Conservation (phyloP, 2,329 filamentous ascomycete genomes). For the Sarocladium brachiariae region DNA sequence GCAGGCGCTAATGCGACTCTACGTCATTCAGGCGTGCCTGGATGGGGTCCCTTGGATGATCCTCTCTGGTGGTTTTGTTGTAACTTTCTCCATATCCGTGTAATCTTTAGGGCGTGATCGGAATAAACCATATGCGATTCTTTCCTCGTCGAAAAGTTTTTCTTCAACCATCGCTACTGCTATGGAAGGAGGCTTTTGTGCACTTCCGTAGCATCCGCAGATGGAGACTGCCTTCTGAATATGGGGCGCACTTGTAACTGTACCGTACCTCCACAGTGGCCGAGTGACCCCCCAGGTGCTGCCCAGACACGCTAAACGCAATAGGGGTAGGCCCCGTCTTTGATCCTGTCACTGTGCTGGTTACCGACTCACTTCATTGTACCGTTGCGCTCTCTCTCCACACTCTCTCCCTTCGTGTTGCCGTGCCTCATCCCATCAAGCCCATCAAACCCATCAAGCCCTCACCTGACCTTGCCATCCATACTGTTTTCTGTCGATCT, state of each 20-base stretch:
- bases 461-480: too few species aligned
- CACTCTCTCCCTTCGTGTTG: neutral
- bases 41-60: neutral
- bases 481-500: neutral
- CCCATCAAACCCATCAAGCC: neutral
- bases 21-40: constrained; percentile 6
- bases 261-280: too few species aligned
- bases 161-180: too few species aligned
- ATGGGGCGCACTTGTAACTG: too few species aligned
- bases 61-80: neutral
- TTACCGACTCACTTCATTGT: neutral
- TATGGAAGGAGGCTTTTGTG: neutral
- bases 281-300: neutral
- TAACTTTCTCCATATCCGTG: too few species aligned
- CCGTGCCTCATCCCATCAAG: neutral
- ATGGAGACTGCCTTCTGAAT: neutral
- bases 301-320: constrained; percentile 5
- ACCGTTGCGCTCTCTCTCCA: neutral
- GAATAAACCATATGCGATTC: too few species aligned
- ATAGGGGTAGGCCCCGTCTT: constrained; percentile 1
- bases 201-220: neutral
- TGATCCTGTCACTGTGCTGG: constrained; percentile 1
- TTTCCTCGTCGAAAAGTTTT: too few species aligned
- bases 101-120: too few species aligned
- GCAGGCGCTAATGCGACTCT: constrained; percentile 4